phyloP scores from a whole-genome alignment of 306 rosid species.

The Cucurbita pepo region DNA sequence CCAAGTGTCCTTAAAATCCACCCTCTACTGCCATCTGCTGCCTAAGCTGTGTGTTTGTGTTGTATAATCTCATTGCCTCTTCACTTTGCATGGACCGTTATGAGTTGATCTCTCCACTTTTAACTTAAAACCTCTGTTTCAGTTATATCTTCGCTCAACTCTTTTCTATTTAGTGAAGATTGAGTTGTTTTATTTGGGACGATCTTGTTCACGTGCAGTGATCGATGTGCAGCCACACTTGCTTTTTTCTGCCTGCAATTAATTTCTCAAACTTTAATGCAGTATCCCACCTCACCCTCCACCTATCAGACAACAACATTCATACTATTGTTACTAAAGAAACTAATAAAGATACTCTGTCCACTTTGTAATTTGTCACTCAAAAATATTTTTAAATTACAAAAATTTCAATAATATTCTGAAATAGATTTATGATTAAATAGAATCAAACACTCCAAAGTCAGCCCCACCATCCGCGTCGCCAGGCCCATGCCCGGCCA shows the following conservation, averaged over 20 bases:
- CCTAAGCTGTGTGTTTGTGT: not conserved
- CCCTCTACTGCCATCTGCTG: not conserved
- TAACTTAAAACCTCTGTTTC: not conserved
- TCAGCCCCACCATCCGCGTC: not conserved
- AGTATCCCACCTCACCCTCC: not conserved
- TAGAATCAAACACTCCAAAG: not conserved
- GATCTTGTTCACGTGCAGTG: not conserved
- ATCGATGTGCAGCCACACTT: not conserved
- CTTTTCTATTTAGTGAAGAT: not conserved
- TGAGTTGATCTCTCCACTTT: not conserved
- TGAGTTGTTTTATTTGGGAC: not conserved
- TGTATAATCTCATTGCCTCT: too few species aligned
- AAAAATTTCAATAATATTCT: too few species aligned
- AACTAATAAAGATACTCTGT: too few species aligned
- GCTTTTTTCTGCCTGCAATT: not conserved
- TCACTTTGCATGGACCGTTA: too few species aligned
- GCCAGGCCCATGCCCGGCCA: conserved; percentile 18
- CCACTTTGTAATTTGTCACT: too few species aligned
- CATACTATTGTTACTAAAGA: too few species aligned
- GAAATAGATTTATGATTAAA: too few species aligned
- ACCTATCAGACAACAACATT: too few species aligned
- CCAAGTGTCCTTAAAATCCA: conserved; percentile 55
- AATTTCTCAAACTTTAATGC: not conserved
- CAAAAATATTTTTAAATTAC: too few species aligned
- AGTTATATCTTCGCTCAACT: not conserved